Base-by-base conservation (phyloP, 306 rosid genomes). In the Sicyos edulis region DNA sequence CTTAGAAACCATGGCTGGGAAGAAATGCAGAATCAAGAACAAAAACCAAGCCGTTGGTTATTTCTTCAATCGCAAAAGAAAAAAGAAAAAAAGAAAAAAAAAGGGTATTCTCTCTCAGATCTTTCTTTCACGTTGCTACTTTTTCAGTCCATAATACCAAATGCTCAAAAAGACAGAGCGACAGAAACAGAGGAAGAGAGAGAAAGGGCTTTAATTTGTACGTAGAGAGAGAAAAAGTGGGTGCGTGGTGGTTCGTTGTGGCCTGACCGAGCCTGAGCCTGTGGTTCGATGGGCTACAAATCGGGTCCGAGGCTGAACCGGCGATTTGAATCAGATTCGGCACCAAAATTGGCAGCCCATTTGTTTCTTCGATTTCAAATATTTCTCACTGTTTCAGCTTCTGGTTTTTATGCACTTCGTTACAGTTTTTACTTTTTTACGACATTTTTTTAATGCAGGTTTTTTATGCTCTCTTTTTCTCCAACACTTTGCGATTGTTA, bases 1-100 rank as follows among this genome's bases (percentile, higher is more conserved):
- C 51, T 63, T 77, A 75, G 76, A 50, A 71, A 79, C 55, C 91
- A 92, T 90, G 19, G 66, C 32, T 62, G 74, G 12, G 55, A 60
- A 51, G 52, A 54, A 56, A 54, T 74, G 75, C 22, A 54, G 67
- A 66, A 12, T 70, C 75, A 8, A 61, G 66, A 60, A 54, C 22
- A 37, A 57, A 57, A 57, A 70, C 19, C 71, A 54, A 65, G 47
- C 12, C 16, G 53, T 5, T 49, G 53, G 21, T 16, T 53, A 2
- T 17, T 53, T n/a, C 50, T 10, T 16, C 52, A 65, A 60, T 54
- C 53, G 61, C 22, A 67, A 32, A 32, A 22, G 72, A 78, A 74
- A 77, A 69, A 17, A 74, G 26, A 49, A 69, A 32, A 69, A 70
- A 32, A 58, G 55, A 17, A 74, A 24, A 49, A 69, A 32, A 69